Evolutionary conservation across 768 basidiomycete genomes (phyloP).

Genomic region (Macrolepiota albuminosa): DNA sequence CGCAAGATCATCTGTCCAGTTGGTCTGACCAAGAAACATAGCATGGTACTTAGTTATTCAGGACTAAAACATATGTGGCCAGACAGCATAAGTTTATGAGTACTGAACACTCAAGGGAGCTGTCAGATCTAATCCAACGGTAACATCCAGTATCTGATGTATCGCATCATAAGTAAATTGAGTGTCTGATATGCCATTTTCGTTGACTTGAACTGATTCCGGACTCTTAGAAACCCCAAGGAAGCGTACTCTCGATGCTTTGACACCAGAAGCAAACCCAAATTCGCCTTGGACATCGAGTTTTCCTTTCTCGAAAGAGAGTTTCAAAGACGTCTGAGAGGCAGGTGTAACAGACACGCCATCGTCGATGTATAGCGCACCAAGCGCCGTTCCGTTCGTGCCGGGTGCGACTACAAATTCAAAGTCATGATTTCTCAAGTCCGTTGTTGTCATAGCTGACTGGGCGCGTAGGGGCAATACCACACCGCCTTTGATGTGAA

Average conservation of each 20-base stretch:
- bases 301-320: conserved; percentile 25
- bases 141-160: conserved; percentile 41
- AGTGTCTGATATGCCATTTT: conserved; percentile 16
- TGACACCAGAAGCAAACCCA: conserved; percentile 33
- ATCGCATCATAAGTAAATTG: conserved; percentile 29
- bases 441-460: conserved; percentile 57
- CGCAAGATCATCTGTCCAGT: not conserved
- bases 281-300: conserved; percentile 34
- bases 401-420: conserved; percentile 60
- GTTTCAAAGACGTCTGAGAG: conserved; percentile 26
- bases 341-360: conserved; percentile 45
- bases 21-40: not conserved
- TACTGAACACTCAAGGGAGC: conserved; percentile 27
- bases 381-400: conserved; percentile 44
- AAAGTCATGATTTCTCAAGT: conserved; percentile 50
- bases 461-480: conserved; percentile 53
- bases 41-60: not conserved
- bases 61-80: not conserved
- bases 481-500: conserved; percentile 57
- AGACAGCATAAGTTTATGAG: not conserved
- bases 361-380: conserved; percentile 59
- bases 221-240: conserved; percentile 30
- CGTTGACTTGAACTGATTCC: conserved; percentile 24
- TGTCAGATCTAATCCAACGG: conserved; percentile 32
- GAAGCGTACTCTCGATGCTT: conserved; percentile 32